Conservation (phyloP, 1,139 yeast genomes). For the Hyphopichia khmerensis region DNA sequence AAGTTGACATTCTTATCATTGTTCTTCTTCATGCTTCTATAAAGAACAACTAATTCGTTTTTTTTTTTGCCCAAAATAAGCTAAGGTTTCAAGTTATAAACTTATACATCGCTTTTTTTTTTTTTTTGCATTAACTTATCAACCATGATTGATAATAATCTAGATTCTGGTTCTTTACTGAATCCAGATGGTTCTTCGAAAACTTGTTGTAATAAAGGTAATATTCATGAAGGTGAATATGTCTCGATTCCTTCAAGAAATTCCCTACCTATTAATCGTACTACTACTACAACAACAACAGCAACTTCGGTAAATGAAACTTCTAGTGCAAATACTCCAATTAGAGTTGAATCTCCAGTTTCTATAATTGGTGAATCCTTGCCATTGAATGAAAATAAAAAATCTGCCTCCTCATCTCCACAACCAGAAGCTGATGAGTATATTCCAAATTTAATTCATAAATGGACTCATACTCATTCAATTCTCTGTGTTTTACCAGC, state of each 20-base stretch:
- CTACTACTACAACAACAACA: neutral
- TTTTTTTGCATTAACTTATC: no score
- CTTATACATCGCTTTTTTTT: no score
- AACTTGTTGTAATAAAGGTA: neutral
- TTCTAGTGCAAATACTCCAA: conserved; percentile 8
- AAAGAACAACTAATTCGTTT: no score
- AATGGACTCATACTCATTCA: conserved; percentile 74
- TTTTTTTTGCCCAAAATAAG: no score
- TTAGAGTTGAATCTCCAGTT: conserved; percentile 19
- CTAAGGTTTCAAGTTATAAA: no score
- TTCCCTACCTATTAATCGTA: conserved; percentile 23
- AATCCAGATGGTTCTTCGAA: neutral
- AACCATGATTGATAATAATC: neutral
- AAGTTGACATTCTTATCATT: no score
- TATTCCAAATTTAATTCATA: conserved; percentile 48
- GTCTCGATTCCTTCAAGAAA: conserved; percentile 22
- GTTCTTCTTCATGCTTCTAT: neutral
- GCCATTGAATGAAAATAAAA: neutral
- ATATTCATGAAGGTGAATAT: conserved; percentile 35
- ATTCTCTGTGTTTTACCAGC: conserved; percentile 77
- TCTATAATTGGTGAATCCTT: neutral
- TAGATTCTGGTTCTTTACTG: neutral
- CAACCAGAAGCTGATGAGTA: conserved; percentile 2
- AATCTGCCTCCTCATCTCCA: neutral
- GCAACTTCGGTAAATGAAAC: neutral